These are phyloP conservation scores for Effrenium voratum DNA, from an alignment of 73 alveolate genomes.

Conservation along the genomic window DNA sequence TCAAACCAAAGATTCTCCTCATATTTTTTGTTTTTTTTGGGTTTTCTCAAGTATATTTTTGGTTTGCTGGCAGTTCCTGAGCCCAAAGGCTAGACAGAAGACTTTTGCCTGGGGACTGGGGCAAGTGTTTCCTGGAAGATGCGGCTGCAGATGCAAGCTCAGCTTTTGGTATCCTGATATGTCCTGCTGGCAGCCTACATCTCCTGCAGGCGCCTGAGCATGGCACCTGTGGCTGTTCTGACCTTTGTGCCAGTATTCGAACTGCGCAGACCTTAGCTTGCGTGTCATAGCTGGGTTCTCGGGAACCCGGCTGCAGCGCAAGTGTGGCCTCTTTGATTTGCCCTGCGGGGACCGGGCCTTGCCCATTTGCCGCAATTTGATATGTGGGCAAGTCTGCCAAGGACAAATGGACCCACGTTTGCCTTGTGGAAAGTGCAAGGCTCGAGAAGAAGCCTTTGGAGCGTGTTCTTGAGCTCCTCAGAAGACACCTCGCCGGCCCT, in stretches of 20 bases:
- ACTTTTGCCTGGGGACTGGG: neutral
- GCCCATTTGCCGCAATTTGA: too few species aligned
- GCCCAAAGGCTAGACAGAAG: neutral
- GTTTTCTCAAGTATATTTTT: neutral
- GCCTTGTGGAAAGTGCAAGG: too few species aligned
- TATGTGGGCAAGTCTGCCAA: too few species aligned
- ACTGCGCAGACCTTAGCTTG: neutral
- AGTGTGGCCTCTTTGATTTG: too few species aligned
- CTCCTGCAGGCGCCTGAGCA: neutral
- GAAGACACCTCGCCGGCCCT: too few species aligned
- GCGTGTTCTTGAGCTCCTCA: too few species aligned
- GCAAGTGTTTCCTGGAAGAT: neutral
- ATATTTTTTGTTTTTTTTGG: too few species aligned
- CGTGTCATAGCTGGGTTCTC: neutral
- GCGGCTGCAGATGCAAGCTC: neutral
- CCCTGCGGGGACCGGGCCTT: too few species aligned
- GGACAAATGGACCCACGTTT: too few species aligned
- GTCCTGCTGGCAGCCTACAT: neutral
- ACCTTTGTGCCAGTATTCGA: neutral
- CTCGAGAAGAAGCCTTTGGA: too few species aligned
- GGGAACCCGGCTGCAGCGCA: neutral
- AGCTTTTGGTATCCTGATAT: neutral
- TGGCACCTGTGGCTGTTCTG: neutral
- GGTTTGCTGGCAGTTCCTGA: too few species aligned
- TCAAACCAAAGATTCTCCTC: too few species aligned